Conservation (phyloP, 2,329 filamentous ascomycete species). For the Trichocomaceae sp. region DNA sequence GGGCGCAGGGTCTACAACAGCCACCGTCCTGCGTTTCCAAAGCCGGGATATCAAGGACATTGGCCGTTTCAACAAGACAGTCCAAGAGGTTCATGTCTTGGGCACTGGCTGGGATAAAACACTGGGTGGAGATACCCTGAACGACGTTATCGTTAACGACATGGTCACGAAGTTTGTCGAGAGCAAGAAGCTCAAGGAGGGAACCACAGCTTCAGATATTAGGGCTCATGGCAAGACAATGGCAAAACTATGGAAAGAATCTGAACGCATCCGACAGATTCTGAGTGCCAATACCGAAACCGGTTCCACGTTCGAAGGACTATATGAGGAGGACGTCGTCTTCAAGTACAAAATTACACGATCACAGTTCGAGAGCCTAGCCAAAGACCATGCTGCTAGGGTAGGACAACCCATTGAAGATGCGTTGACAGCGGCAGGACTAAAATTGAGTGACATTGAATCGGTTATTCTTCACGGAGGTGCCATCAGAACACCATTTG, state of each 20-base stretch:
- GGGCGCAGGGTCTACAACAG: conserved; percentile 90
- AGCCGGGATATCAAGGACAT: conserved; percentile 82
- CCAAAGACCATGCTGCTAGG: conserved; percentile 60
- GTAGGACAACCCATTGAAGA: conserved; percentile 64
- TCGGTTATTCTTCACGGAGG: conserved; percentile 93
- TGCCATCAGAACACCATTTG: conserved; percentile 82
- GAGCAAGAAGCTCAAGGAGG: conserved; percentile 49
- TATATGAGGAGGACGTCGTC: conserved; percentile 79
- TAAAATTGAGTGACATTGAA: conserved; percentile 70
- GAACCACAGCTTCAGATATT: conserved; percentile 39
- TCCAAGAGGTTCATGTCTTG: conserved; percentile 88
- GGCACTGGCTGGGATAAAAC: conserved; percentile 83
- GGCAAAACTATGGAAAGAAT: conserved; percentile 88
- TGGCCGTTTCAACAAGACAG: conserved; percentile 89
- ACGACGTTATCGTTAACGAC: conserved; percentile 79
- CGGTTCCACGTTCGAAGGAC: conserved; percentile 71
- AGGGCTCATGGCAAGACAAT: conserved; percentile 73
- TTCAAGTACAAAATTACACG: conserved; percentile 87
- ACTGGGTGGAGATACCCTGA: conserved; percentile 83
- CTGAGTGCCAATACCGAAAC: conserved; percentile 89
- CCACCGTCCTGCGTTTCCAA: conserved; percentile 84
- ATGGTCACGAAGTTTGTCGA: conserved; percentile 76
- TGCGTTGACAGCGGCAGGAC: conserved; percentile 65
- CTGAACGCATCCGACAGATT: conserved; percentile 78
- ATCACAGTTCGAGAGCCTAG: conserved; percentile 71